Evolutionary conservation across 1,284 basidiomycete species (phyloP), one percentile per base, ranked within the genome.

Genomic region (Cronartium quercuum): DNA sequence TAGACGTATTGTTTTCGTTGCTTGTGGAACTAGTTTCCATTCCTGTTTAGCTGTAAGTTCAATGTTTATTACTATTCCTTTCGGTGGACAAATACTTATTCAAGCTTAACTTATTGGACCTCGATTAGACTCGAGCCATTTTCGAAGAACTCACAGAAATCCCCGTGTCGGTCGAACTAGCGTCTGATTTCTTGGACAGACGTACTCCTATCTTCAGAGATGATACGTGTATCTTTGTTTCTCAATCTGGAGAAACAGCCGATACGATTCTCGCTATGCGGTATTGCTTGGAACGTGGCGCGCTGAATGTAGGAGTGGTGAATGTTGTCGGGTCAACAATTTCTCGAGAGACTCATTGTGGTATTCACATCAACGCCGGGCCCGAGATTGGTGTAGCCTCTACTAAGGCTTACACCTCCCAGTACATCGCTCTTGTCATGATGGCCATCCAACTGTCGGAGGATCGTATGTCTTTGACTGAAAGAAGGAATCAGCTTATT

Each of bases 351-450:
- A 95, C 94, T 18, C 96, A 98, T 86, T 97, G 94, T 79, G 96
- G 96, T 90, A 90, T 99, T 75, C 95, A 98, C 85, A 98, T 99
- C 85, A 99, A 99, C 82, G 95, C 96, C 80, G 95, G 95, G 60
- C 95, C 95, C 77, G 95, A 98, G 85, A 95, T 98, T 77, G 95
- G 96, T 87, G 96, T 99, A 77, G 96, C 96, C 6, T 98, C 94
- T n/a, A 99, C 96, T 78, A 99, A 99, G 89, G 96, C 96, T 2
- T 99, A 99, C 85, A 98, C 95, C 2, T 98, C 94, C 66, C 95
- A 99, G 84, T 98, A 98, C 86, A 94, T 98, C 79, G 96, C 95
- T 2, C 87, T 98, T 69, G 85, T 98, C 83, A 95, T 98, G 91
- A 96, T 98, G 85, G 96, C 96, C 15, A 87, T 98, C 47, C 94